These are phyloP conservation scores for Clathrospora elynae DNA, from an alignment of 2,329 filamentous ascomycete species.

Conservation along the genomic window DNA sequence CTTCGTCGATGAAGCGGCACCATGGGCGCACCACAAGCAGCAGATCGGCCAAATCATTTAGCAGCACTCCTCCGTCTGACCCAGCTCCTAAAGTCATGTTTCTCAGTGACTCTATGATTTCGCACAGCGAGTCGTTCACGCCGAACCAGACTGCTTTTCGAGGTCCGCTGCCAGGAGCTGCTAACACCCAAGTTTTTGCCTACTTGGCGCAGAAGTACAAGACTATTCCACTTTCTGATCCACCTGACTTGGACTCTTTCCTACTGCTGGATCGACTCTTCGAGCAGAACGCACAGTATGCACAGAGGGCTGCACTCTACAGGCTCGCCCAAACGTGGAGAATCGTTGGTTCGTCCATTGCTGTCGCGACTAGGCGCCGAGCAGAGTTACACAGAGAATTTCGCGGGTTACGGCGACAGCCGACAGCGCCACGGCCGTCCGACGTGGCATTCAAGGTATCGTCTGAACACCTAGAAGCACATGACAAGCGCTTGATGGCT, in stretches of 20 bases:
- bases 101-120: slow-evolving; percentile 57
- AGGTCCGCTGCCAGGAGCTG: slow-evolving; percentile 54
- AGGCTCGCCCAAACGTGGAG: slow-evolving; percentile 65
- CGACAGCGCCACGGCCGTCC: slow-evolving; percentile 15
- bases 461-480: slow-evolving; percentile 25
- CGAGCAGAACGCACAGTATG: slow-evolving; percentile 60
- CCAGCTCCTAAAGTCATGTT: slow-evolving; percentile 55
- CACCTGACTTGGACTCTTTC: slow-evolving; percentile 47
- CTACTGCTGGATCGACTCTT: slow-evolving; percentile 51
- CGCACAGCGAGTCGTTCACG: slow-evolving; percentile 47
- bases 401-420: slow-evolving; percentile 31
- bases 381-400: slow-evolving; percentile 40
- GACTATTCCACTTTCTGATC: slow-evolving; percentile 45
- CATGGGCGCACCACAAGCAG: slow-evolving; percentile 54
- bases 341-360: slow-evolving; percentile 58
- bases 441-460: slow-evolving; percentile 13
- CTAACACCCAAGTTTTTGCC: slow-evolving; percentile 46
- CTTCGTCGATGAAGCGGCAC: slow-evolving; percentile 54
- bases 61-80: slow-evolving; percentile 59
- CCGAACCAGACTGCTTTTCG: slow-evolving; percentile 57
- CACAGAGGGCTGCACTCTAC: slow-evolving; percentile 56
- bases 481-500: slow-evolving; percentile 27
- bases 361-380: slow-evolving; percentile 54
- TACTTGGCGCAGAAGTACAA: slow-evolving; percentile 55
- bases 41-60: slow-evolving; percentile 59